Evolutionary conservation across 345 rosid genomes (phyloP), one percentile per base, ranked within the genome.

Genomic region (Eucalyptus pauciflora): DNA sequence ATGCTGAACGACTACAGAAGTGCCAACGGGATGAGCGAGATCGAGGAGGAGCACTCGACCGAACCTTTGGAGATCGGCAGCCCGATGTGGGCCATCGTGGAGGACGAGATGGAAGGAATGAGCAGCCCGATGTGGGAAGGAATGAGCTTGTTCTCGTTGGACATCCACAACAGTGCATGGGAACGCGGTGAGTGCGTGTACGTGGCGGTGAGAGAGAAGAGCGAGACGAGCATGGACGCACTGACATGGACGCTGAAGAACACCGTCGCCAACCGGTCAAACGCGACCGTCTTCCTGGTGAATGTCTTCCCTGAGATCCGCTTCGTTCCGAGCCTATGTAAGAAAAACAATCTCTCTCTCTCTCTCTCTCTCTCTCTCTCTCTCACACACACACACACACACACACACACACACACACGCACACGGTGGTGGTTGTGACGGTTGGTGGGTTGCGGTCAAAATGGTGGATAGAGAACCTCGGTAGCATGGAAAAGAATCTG

Each of bases 221-320:
- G 96, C 79, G 94, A 95, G 87, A 93, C 98, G 3, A 96, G 99
- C 93, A 91, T 93, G 94, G 98, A 94, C 37, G 98, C 99, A 12
- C 94, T 96, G 90, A 91, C 93, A 16, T 97, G 99, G 99, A 90
- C 97, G 50, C 88, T 96, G 67, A 91, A 89, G 89, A 93, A 95
- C 88, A 89, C 88, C 33, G 90, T 86, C 64, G 88, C 50, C 37
- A 37, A 29, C 85, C 58, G 89, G 50, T 88, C 93, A 22, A 90
- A 94, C 64, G 50, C 91, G 50, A 60, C 87, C n/a, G 87, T 90
- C 52, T 83, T 52, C 27, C 89, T 90, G 52, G 85, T 90, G 50
- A 71, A 87, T 49, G 88, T 90, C 49, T 87, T 87, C 54, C 89
- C 91, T 15, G 87, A 87, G 87, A 90, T 10, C 15, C 91, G 76